phyloP scores from a whole-genome alignment of 1,284 basidiomycete species.

The Nidula niveotomentosa region DNA sequence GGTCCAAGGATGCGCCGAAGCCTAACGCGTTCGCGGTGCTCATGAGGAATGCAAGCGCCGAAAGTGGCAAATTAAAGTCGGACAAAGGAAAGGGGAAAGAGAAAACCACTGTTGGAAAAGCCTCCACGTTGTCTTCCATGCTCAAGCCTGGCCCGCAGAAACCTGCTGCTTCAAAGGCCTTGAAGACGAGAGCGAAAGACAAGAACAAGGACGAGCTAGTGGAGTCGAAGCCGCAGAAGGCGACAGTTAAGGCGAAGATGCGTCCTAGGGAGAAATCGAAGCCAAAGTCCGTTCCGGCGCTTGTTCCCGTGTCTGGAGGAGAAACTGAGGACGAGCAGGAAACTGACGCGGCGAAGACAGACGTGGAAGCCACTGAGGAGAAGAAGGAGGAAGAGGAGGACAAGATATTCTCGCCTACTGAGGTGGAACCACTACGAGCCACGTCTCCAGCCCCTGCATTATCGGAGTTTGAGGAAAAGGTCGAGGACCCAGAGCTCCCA shows the following conservation, averaged over 20 bases:
- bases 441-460: too few relatives aligned
- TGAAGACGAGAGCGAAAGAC: neutral
- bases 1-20: neutral
- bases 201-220: neutral
- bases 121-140: neutral
- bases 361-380: neutral
- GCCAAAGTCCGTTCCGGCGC: slow-evolving; percentile 13
- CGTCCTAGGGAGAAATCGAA: slow-evolving; percentile 14
- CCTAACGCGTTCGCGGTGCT: slow-evolving; percentile 2
- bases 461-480: too few relatives aligned
- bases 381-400: too few relatives aligned
- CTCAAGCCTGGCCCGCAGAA: neutral
- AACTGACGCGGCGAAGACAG: neutral
- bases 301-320: slow-evolving; percentile 10
- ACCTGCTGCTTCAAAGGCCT: too few relatives aligned
- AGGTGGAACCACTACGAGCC: too few relatives aligned
- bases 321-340: slow-evolving; percentile 7
- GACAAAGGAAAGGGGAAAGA: slow-evolving; percentile 2
- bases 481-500: too few relatives aligned
- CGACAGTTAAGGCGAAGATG: slow-evolving; percentile 20
- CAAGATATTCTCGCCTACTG: too few relatives aligned
- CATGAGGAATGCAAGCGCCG: slow-evolving; percentile 4
- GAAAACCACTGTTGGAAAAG: neutral
- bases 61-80: neutral
- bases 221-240: slow-evolving; percentile 2